A percentile compares a stretch with the other conserved stretches of the same genome.
These are phyloP conservation scores for Carex pumila DNA, from an alignment of 176 grass and related monocot species.

Conservation along the genomic window DNA sequence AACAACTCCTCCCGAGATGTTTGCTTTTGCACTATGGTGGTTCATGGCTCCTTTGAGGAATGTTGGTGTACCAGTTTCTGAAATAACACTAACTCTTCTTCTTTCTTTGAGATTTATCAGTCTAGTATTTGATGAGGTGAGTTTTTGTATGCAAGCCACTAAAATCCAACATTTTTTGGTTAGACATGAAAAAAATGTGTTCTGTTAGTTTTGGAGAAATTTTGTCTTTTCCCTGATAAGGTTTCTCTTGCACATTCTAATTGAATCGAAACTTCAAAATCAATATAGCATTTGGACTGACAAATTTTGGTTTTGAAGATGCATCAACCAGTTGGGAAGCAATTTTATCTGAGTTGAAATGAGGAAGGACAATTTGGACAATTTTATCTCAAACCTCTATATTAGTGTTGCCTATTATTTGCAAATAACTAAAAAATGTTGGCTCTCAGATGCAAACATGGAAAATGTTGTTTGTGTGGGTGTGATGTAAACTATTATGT, in stretches of 20 bases:
- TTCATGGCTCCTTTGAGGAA: slow-evolving; percentile 75
- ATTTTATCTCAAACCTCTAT: not conserved
- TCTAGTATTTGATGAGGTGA: slow-evolving; percentile 97
- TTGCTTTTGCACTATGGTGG: slow-evolving; percentile 94
- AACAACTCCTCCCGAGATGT: slow-evolving; percentile 82
- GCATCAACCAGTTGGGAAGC: not conserved
- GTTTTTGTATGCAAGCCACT: slow-evolving; percentile 1
- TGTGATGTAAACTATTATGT: not conserved
- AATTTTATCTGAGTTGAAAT: not conserved
- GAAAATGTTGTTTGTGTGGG: slow-evolving; percentile 18
- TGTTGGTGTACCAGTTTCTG: slow-evolving; percentile 69
- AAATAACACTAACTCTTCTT: slow-evolving; percentile 86
- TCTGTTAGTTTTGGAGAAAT: not conserved
- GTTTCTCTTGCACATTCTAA: not conserved
- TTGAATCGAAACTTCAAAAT: not conserved
- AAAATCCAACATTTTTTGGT: not conserved
- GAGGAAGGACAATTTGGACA: not conserved
- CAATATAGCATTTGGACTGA: not conserved
- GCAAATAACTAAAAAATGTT: not conserved
- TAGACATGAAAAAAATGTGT: not conserved
- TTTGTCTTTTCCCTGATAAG: not conserved
- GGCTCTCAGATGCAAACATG: slow-evolving; percentile 12
- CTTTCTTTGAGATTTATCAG: slow-evolving; percentile 94
- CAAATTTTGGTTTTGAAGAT: not conserved
- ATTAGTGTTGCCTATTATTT: not conserved